These are phyloP conservation scores for Fusarium acutatum DNA, from an alignment of 2,329 filamentous ascomycete genomes.

Conservation along the genomic window DNA sequence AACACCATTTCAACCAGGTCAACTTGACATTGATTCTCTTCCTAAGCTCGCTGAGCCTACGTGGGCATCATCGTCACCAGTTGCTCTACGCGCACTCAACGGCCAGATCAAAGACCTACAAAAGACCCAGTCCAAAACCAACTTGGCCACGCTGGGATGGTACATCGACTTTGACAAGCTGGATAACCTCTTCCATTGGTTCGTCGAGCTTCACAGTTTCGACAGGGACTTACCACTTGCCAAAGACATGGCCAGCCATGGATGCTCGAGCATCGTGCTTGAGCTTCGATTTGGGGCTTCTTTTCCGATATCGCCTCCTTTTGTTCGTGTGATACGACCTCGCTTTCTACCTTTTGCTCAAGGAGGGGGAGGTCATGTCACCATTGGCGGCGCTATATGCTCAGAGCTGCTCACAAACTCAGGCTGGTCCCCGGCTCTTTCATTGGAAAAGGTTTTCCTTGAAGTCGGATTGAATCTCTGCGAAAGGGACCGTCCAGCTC, in stretches of 20 bases:
- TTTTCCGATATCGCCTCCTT: conserved; percentile 82
- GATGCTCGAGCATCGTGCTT: conserved; percentile 74
- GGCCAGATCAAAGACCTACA: conserved; percentile 70
- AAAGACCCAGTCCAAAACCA: conserved; percentile 68
- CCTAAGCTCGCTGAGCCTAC: conserved; percentile 62
- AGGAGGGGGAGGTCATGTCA: conserved; percentile 88
- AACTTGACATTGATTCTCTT: conserved; percentile 68
- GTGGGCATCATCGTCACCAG: conserved; percentile 43
- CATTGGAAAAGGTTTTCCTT: conserved; percentile 81
- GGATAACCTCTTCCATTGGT: conserved; percentile 87
- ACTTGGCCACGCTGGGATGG: conserved; percentile 79
- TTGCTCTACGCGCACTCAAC: conserved; percentile 38
- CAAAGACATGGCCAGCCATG: conserved; percentile 73
- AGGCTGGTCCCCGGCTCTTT: conserved; percentile 79
- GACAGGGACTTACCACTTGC: conserved; percentile 73
- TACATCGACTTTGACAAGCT: conserved; percentile 75
- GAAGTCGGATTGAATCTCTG: conserved; percentile 82
- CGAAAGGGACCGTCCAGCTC: conserved; percentile 76
- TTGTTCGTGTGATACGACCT: conserved; percentile 83
- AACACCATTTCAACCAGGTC: conserved; percentile 70
- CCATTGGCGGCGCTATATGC: conserved; percentile 81
- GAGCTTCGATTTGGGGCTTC: conserved; percentile 83
- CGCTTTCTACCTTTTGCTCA: conserved; percentile 75
- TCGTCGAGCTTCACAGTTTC: conserved; percentile 88
- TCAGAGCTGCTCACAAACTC: conserved; percentile 86